Conservation (phyloP, 495 filamentous ascomycete genomes). For the Pyronema domesticum region DNA sequence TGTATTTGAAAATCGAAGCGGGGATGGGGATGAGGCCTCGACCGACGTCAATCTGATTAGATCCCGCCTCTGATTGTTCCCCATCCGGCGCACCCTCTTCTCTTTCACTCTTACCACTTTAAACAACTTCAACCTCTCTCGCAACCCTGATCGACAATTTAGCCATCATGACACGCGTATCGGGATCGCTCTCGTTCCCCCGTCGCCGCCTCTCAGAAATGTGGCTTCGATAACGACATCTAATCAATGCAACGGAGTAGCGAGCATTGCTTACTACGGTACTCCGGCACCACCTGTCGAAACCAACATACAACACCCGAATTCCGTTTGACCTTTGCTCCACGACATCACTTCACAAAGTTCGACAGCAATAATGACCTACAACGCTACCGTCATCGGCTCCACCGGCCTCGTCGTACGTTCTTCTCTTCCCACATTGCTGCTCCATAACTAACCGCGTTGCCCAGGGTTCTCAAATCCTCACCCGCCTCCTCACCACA, state of each 20-base stretch:
- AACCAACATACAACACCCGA: neutral
- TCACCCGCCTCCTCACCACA: constrained; percentile 34
- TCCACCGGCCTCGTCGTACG: constrained; percentile 19
- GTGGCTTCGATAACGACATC: neutral
- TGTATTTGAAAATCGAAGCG: no score
- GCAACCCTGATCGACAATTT: no score
- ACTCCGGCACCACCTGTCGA: neutral
- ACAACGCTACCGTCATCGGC: constrained; percentile 9
- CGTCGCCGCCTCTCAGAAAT: no score
- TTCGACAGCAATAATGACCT: neutral
- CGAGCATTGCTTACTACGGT: neutral
- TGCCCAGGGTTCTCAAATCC: constrained; percentile 34
- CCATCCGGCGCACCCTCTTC: no score
- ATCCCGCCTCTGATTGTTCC: no score
- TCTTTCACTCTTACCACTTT: no score
- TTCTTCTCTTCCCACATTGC: neutral
- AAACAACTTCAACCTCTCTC: no score
- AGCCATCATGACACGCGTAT: no score
- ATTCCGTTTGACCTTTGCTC: neutral
- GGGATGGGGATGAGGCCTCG: no score
- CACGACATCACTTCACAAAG: neutral
- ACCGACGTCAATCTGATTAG: no score
- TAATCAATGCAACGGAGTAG: neutral
- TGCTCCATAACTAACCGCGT: neutral
- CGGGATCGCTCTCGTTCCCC: no score